A percentile compares a stretch with the other conserved stretches of the same genome.
phyloP scores from a whole-genome alignment of 2,329 filamentous ascomycete genomes.

The Verticillium isaacii region DNA sequence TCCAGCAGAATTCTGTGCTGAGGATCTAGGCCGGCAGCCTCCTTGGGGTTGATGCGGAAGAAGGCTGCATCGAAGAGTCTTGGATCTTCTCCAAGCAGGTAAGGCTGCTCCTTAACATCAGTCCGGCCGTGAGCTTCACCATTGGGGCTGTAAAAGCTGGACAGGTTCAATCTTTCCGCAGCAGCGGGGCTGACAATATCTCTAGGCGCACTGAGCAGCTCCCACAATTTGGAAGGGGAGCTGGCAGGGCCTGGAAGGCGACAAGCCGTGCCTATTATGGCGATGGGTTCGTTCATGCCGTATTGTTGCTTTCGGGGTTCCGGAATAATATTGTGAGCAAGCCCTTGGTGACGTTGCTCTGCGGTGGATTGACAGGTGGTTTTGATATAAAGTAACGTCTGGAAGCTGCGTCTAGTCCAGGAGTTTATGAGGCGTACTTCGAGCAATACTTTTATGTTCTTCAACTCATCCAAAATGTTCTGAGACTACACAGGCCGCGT shows the following conservation, averaged over 20 bases:
- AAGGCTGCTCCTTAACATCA: not conserved
- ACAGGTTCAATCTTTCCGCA: conserved; percentile 1
- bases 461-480: too few species aligned
- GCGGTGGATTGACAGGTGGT: too few species aligned
- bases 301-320: not conserved
- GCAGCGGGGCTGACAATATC: not conserved
- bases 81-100: conserved; percentile 16
- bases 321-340: too few species aligned
- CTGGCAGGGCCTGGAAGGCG: conserved; percentile 6
- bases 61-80: conserved; percentile 19
- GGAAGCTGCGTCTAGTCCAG: too few species aligned
- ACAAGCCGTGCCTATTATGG: conserved; percentile 3
- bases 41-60: conserved; percentile 20
- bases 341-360: too few species aligned
- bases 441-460: too few species aligned
- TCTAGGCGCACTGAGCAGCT: not conserved
- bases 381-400: too few species aligned
- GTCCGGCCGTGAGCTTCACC: conserved; percentile 13
- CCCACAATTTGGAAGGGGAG: conserved; percentile 7
- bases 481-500: too few species aligned
- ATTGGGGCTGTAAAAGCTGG: conserved; percentile 6
- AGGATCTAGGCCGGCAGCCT: conserved; percentile 25
- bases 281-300: conserved; percentile 1
- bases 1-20: conserved; percentile 27
- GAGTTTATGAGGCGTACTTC: too few species aligned